Percentiles rank a stretch among this genome's conserved stretches.
These are phyloP conservation scores for Aeminium ludgeri DNA, from an alignment of 495 filamentous ascomycete genomes.

Conservation along the genomic window DNA sequence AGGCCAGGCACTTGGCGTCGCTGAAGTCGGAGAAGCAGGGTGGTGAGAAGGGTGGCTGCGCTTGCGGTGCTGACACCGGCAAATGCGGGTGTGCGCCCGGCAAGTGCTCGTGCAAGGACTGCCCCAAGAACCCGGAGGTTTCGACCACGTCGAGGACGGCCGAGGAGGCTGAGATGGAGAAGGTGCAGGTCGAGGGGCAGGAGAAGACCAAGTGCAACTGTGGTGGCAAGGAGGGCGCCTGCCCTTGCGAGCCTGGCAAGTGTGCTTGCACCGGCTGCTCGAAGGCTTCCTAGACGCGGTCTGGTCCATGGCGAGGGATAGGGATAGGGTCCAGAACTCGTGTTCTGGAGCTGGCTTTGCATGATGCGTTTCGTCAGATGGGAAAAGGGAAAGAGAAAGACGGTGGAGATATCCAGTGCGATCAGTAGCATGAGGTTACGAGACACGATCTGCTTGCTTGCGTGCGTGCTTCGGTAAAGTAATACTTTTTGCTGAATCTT, in stretches of 20 bases:
- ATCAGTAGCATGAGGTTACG: too few species aligned
- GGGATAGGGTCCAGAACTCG: too few species aligned
- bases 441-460: too few species aligned
- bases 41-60: slow-evolving; percentile 26
- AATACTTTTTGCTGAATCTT: too few species aligned
- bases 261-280: slow-evolving; percentile 27
- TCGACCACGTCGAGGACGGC: neutral
- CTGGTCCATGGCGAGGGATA: too few species aligned
- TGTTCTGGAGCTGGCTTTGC: too few species aligned
- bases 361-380: too few species aligned
- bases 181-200: slow-evolving; percentile 17
- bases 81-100: slow-evolving; percentile 23
- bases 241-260: slow-evolving; percentile 25
- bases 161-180: slow-evolving; percentile 20
- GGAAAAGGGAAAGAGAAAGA: too few species aligned
- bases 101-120: slow-evolving; percentile 24
- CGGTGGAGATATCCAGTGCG: too few species aligned
- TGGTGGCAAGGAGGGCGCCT: slow-evolving; percentile 21
- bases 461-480: too few species aligned
- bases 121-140: slow-evolving; percentile 21
- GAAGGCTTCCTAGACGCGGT: slow-evolving; percentile 11
- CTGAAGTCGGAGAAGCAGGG: slow-evolving; percentile 53
- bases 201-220: slow-evolving; percentile 33
- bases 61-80: slow-evolving; percentile 20
- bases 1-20: slow-evolving; percentile 74